Conservation (phyloP, 2,329 filamentous ascomycete species). For the Neonectria faginata region DNA sequence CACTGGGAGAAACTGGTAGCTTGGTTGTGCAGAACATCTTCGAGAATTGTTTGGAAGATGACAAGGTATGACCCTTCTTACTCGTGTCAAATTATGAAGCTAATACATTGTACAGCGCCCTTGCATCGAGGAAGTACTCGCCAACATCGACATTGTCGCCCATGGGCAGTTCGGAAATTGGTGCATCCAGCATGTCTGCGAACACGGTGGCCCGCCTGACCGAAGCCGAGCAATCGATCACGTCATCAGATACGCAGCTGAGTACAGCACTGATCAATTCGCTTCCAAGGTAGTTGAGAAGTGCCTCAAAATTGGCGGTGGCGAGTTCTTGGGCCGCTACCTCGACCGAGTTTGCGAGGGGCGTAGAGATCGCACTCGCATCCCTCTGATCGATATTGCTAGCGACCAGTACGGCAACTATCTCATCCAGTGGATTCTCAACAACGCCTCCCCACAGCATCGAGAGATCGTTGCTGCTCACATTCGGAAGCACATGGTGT, state of each 20-base stretch:
- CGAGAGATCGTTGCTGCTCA: constrained; percentile 93
- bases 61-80: constrained; percentile 77
- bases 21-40: constrained; percentile 99
- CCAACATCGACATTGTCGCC: constrained; percentile 94
- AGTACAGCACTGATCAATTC: constrained; percentile 99
- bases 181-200: constrained; percentile 99
- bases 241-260: constrained; percentile 90
- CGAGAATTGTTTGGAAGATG: constrained; percentile 97
- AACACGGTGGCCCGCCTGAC: constrained; percentile 91
- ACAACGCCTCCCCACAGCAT: constrained; percentile 87
- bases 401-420: constrained; percentile 99
- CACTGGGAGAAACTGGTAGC: constrained; percentile 95
- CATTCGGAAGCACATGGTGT: constrained; percentile 99
- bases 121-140: constrained; percentile 95
- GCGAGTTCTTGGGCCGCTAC: constrained; percentile 91
- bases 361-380: constrained; percentile 89
- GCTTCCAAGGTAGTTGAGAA: constrained; percentile 99
- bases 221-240: constrained; percentile 95
- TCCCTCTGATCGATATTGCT: constrained; percentile 97
- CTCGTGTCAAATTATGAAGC: constrained; percentile 1
- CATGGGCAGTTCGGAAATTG: constrained; percentile 99
- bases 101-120: constrained; percentile 74
- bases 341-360: constrained; percentile 94
- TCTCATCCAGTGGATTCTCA: constrained; percentile 95
- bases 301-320: constrained; percentile 94